These are phyloP conservation scores for Vigna reflexopilosa DNA, from an alignment of 306 rosid species.

Conservation along the genomic window DNA sequence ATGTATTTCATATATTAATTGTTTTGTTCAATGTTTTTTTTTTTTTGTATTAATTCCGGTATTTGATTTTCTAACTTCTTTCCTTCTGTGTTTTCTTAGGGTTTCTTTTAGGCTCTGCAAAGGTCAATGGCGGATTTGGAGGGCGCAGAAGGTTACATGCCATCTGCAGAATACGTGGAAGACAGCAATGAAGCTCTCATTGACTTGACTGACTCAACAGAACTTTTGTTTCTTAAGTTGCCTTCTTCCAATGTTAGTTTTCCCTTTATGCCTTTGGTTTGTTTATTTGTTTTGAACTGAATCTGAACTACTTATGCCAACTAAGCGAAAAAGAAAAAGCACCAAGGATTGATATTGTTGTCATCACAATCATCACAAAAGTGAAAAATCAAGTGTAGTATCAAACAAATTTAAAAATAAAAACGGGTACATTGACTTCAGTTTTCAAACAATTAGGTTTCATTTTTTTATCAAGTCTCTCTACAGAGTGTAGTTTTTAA, in stretches of 20 bases:
- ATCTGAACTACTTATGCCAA: background rate
- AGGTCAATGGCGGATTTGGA: constrained; percentile 34
- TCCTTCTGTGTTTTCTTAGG: background rate
- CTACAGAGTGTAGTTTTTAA: background rate
- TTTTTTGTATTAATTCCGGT: background rate
- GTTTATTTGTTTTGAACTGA: constrained; percentile 28
- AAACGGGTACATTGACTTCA: constrained; percentile 6
- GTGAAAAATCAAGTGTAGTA: background rate
- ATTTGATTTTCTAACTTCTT: background rate
- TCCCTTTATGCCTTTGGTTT: background rate
- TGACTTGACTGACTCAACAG: constrained; percentile 54
- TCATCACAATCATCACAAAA: background rate
- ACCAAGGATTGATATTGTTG: background rate
- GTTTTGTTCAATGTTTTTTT: no score
- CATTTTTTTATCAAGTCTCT: background rate
- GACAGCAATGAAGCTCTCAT: constrained; percentile 61
- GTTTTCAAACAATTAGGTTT: background rate
- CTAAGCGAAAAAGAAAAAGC: background rate
- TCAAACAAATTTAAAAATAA: background rate
- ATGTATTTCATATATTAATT: no score
- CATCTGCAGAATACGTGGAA: constrained; percentile 57
- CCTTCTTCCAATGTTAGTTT: constrained; percentile 63
- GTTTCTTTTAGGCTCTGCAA: background rate
- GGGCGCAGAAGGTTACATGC: constrained; percentile 56
- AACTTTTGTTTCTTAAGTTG: constrained; percentile 79